Evolutionary conservation across 441 rosid genomes (phyloP), one percentile per base, ranked within the genome.

Genomic region (Erodium moschatum): DNA sequence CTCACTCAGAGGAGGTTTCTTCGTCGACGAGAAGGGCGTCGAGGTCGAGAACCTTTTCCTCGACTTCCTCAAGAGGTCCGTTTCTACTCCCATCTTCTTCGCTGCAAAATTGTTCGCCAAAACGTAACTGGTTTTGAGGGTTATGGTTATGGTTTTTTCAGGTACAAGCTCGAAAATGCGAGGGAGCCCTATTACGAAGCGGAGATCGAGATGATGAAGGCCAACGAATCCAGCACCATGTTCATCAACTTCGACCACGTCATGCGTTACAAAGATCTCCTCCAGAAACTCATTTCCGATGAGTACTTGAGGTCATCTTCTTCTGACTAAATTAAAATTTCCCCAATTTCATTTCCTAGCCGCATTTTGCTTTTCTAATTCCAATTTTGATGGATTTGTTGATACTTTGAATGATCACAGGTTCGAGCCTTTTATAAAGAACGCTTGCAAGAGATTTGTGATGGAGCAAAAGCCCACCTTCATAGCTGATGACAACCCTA

Each of bases 161-260:
- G 96, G 67, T 92, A 85, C 29, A 80, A 83, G 73, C 56, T 79
- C 62, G 87, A 85, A 35, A 79, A 78, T 64, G 74, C 78, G 58
- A 70, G 78, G 48, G 85, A 77, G 35, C 74, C 84, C 1, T 75
- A 83, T 67, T 93, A 93, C 71, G 93, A 83, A 67, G 78, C 82
- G 24, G 96, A 93, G 87, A 80, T 89, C 42, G 96, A 89, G 27
- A 84, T 83, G 6, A 93, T 93, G 81, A 79, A 73, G 69, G 85
- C 82, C 46, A 84, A 78, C 66, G 98, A 91, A 75, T 89, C 96
- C 0, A 84, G 79, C 27, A 94, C 95, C 67, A 87, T 91, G 86
- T 91, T 87, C 80, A 80, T 94, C 69, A 93, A 94, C 79, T 94
- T 91, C 85, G 77, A 90, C 54, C 96, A 94, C 77, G 96, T 91